Evolutionary conservation across 2,329 filamentous ascomycete species (phyloP), one percentile per base, ranked within the genome.

Genomic region (Cercospora sp.): DNA sequence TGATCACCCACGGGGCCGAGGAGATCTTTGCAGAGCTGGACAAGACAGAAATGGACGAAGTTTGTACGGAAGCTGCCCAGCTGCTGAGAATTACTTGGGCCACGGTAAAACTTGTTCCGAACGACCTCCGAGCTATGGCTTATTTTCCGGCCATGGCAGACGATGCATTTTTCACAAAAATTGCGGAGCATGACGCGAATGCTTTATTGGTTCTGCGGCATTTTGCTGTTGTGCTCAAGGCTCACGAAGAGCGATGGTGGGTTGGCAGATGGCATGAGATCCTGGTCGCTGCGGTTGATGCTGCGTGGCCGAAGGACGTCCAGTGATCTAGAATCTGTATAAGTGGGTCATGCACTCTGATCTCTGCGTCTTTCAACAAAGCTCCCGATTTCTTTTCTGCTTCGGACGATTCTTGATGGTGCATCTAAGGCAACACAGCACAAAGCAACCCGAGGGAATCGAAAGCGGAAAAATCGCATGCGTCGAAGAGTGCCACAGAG

Each of bases 131-230:
- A 57, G 70, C 69, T 10, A 69, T 75, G 36, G 72, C 70, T 4
- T 69, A 71, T 23, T 75, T 73, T 53, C 74, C 74, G 10, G 69
- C 74, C 1, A 64, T 73, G 64, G 67, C 73, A 4, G 66, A 71
- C 3, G 73, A 75, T n/a, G 67, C 66, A 0, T 75, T 73, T 42
- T 73, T 69, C 48, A 42, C 61, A 9, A 69, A 72, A 10, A 59
- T 74, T 1, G 66, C 70, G 30, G 67, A 70, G 26, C 70, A 70
- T 16, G 63, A 72, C 33, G 66, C 69, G 3, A 64, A 70, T 20
- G 70, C 75, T 12, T 63, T 75, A 3, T 60, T 71, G 30, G 67
- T 75, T 1, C 64, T 76, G 13, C 39, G 65, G 3, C 64, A 74
- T 36, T 74, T 70, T 45, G 69, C 66, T 33, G 53, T 72, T 2